Evolutionary conservation across 805 yeast species (phyloP), one percentile per base, ranked within the genome.

Genomic region (Candida xyloterini): DNA sequence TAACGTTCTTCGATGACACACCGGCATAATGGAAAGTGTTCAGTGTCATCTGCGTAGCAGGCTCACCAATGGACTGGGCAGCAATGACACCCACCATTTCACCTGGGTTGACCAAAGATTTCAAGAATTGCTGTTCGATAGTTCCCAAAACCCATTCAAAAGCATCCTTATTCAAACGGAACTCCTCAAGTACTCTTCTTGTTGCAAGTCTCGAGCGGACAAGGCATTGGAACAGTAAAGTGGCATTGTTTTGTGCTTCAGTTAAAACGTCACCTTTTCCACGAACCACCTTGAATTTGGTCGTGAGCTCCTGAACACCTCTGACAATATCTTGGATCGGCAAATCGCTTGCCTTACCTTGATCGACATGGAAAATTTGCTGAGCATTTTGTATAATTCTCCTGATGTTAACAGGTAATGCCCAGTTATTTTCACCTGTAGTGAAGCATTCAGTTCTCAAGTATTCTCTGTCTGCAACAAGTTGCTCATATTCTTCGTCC

Each of bases 11-110:
- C 3, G 96, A 86, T 24, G 95, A 89, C 44, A 89, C 96, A 82
- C 96, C 96, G 13, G 96, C 96, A 72, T 87, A 89, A 72, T 89
- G 96, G 90, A 89, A 90, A 53, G 97, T 90, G 60, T 90, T 90
- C 67, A 90, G 75, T 2, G 97, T 90, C 97, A 90, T 90, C 66
- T 90, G 97, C 23, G 97, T 90, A 28, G 97, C 96, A 36, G 97
- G 97, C 63, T 90, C 97, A 71, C 97, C 97, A 67, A 90, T 90
- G 26, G 96, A 88, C 70, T 90, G 97, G 2, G 97, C 96, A 38
- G 97, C 97, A 57, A 90, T 77, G 37, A 90, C 95, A 72, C 97
- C 97, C 43, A 90, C 97, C 96, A 90, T 90, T 63, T 90, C 97
- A 74, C 97, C 97, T 4, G 98, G 96, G 48, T 90, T 91, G 31